Conservation (phyloP, 2,329 filamentous ascomycete species). For the Colletotrichum sp. region DNA sequence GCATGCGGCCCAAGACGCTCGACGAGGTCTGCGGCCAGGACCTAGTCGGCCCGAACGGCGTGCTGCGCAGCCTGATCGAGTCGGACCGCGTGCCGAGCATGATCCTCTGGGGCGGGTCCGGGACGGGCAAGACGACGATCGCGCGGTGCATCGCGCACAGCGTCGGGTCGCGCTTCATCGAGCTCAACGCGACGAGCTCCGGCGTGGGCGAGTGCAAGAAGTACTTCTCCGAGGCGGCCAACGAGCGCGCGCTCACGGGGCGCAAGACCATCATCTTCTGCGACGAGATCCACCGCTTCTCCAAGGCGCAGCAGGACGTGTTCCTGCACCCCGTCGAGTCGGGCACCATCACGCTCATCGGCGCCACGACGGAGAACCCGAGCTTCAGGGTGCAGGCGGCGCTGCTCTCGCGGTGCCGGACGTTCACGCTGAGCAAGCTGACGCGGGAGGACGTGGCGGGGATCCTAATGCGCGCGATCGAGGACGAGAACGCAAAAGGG, state of each 20-base stretch:
- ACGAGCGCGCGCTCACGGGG: slow-evolving; percentile 80
- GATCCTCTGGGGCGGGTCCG: slow-evolving; percentile 88
- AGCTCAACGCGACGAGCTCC: slow-evolving; percentile 92
- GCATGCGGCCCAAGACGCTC: slow-evolving; percentile 85
- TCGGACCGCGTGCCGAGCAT: slow-evolving; percentile 88
- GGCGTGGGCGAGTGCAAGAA: slow-evolving; percentile 93
- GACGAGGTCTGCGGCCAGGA: slow-evolving; percentile 93
- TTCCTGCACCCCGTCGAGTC: slow-evolving; percentile 92
- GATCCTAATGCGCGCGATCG: slow-evolving; percentile 80
- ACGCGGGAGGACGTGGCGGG: slow-evolving; percentile 71
- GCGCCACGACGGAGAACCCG: slow-evolving; percentile 96
- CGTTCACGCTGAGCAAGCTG: slow-evolving; percentile 84
- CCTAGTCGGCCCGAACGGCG: slow-evolving; percentile 82
- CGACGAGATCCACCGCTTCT: slow-evolving; percentile 94
- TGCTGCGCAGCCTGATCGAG: slow-evolving; percentile 86
- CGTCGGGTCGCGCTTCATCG: slow-evolving; percentile 85
- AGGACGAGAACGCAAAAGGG: slow-evolving; percentile 49
- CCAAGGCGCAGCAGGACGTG: slow-evolving; percentile 91
- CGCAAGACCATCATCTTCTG: slow-evolving; percentile 96
- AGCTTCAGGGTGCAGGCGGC: slow-evolving; percentile 92
- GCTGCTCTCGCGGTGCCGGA: slow-evolving; percentile 86
- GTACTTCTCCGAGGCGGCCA: slow-evolving; percentile 83
- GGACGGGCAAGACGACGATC: slow-evolving; percentile 90
- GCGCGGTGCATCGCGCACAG: slow-evolving; percentile 86
- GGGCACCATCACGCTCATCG: slow-evolving; percentile 89